Percentiles rank a stretch among this genome's conserved stretches.
These are phyloP conservation scores for Nakataea oryzae DNA, from an alignment of 2,329 filamentous ascomycete species.

Conservation along the genomic window DNA sequence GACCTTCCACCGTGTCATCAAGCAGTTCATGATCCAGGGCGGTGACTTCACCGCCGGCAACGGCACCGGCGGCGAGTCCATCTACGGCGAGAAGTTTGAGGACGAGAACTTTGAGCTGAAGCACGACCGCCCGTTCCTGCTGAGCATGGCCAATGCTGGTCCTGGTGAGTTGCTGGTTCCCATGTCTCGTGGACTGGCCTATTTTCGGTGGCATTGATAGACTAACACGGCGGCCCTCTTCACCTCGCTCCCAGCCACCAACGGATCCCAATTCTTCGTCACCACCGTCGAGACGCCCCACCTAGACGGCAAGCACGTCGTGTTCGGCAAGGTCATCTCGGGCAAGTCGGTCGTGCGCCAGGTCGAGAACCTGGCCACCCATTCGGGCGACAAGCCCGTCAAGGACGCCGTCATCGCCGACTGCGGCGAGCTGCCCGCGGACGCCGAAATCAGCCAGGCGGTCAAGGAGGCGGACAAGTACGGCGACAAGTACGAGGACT, in stretches of 20 bases:
- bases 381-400: constrained; percentile 65
- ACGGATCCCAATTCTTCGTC: constrained; percentile 97
- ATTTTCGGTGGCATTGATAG: neutral
- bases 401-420: constrained; percentile 66
- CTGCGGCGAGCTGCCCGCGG: constrained; percentile 75
- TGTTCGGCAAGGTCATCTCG: constrained; percentile 88
- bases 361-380: constrained; percentile 74
- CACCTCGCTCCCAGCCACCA: constrained; percentile 52
- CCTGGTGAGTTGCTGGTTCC: constrained; percentile 49
- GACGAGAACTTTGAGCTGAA: constrained; percentile 92
- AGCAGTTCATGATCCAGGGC: constrained; percentile 97
- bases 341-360: constrained; percentile 87
- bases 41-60: constrained; percentile 94
- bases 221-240: neutral
- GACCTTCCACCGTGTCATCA: constrained; percentile 92
- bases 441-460: constrained; percentile 54
- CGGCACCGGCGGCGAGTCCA: constrained; percentile 91
- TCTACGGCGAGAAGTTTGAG: constrained; percentile 94
- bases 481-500: constrained; percentile 91
- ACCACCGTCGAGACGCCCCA: constrained; percentile 94
- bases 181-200: neutral
- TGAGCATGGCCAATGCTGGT: constrained; percentile 97
- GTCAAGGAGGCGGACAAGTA: constrained; percentile 64
- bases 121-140: constrained; percentile 85
- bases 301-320: constrained; percentile 87